Evolutionary conservation across 176 grass and related monocot species (phyloP), one percentile per base, ranked within the genome.

Genomic region (Oryza meridionalis): DNA sequence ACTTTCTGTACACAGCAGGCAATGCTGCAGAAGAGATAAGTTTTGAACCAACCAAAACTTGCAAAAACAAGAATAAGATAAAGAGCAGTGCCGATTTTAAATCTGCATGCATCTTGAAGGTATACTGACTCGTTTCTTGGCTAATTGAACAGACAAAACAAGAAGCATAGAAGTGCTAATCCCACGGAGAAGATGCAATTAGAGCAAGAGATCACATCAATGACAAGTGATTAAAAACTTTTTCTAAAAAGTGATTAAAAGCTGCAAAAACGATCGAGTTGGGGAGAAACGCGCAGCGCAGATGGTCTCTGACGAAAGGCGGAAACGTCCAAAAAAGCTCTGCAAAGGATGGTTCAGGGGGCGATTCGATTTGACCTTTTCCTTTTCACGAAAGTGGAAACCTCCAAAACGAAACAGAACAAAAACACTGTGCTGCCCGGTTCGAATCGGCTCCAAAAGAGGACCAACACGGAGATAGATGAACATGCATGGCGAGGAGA

Each of bases 341-440:
- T 58, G 51, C 17, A 8, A 21, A 51, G 49, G 49, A 50, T 14
- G 49, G 49, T 51, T 51, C 49, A 51, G 17, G 53, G 58, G 21
- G n/a, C 21, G 58, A 24, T 24, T 62, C n/a, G 58, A 73, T 72
- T 72, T 72, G 70, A 47, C 43, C 43, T 12, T 0, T 15, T 8
- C 70, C 4, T 40, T 35, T 59, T 77, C 74, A 77, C 53, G 51
- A 40, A 2, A 61, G 31, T 38, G 74, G 74, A 76, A 59, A 21
- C 50, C 50, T 24, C 33, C 31, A 24, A 26, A 72, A 46, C 70
- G 9, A 3, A 72, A 72, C n/a, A 72, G 70, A 22, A 47, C 47
- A 4, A 37, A 76, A 61, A 6, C 21, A 24, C 58, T 62, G 17
- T 6, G 15, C 50, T 8, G 6, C 5, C 14, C 47, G 17, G 51